Percentiles rank a stretch among this genome's conserved stretches.
phyloP scores from a whole-genome alignment of 2,329 filamentous ascomycete genomes.

The Penicillium frequentans region DNA sequence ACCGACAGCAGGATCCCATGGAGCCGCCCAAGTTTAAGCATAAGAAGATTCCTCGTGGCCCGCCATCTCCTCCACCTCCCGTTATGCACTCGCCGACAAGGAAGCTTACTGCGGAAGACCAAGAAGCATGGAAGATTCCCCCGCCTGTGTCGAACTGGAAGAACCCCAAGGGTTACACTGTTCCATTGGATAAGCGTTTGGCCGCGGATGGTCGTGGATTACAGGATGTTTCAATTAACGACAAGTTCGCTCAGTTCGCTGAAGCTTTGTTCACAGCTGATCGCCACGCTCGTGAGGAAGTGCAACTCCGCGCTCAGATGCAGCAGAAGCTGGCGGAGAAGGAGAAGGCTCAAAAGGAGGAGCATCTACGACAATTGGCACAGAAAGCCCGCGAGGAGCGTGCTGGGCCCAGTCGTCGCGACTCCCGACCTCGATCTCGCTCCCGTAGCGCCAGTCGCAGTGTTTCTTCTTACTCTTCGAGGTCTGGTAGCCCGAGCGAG shows the following conservation, averaged over 20 bases:
- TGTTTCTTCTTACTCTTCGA: slow-evolving; percentile 44
- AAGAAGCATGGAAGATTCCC: slow-evolving; percentile 91
- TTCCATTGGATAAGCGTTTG: slow-evolving; percentile 90
- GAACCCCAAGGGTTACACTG: slow-evolving; percentile 97
- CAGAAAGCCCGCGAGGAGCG: slow-evolving; percentile 89
- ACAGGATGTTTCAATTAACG: slow-evolving; percentile 94
- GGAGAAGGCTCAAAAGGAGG: slow-evolving; percentile 92
- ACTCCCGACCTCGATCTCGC: slow-evolving; percentile 44
- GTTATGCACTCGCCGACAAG: slow-evolving; percentile 93
- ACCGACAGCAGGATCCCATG: slow-evolving; percentile 90
- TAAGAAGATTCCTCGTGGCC: slow-evolving; percentile 94
- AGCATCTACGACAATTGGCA: slow-evolving; percentile 81
- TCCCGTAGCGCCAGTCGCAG: slow-evolving; percentile 48
- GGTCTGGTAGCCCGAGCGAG: slow-evolving; percentile 51
- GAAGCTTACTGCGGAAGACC: slow-evolving; percentile 94
- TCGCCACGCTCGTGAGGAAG: slow-evolving; percentile 90
- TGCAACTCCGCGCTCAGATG: slow-evolving; percentile 88
- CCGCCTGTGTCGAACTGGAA: slow-evolving; percentile 98
- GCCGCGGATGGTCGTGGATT: slow-evolving; percentile 89
- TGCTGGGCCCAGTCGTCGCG: slow-evolving; percentile 52
- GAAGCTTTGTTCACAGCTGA: slow-evolving; percentile 95
- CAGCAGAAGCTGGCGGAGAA: slow-evolving; percentile 95
- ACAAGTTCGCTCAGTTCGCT: slow-evolving; percentile 96
- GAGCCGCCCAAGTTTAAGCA: slow-evolving; percentile 98
- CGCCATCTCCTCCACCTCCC: slow-evolving; percentile 87